Conservation (phyloP, 1,284 basidiomycete species). For the Hemileia vastatrix region DNA sequence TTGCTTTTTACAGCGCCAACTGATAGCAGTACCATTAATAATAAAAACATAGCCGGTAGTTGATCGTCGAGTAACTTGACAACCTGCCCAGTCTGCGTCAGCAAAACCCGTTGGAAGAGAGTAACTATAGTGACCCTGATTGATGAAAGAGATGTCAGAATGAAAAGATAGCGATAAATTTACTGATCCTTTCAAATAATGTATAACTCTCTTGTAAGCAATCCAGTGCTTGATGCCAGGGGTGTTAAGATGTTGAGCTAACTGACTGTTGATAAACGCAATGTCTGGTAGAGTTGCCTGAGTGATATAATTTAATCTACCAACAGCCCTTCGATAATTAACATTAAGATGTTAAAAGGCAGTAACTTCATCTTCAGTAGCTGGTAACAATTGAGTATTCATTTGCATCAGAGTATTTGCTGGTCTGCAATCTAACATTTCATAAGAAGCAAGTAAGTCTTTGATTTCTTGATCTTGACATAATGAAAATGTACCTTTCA, state of each 20-base stretch:
- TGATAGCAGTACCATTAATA: no score
- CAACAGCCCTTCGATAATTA: neutral
- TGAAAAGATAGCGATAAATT: no score
- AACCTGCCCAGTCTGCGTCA: no score
- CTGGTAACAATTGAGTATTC: neutral
- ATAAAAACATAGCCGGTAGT: no score
- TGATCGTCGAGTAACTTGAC: no score
- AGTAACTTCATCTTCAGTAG: neutral
- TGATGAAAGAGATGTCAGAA: no score
- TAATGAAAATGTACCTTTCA: no score
- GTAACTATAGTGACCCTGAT: no score
- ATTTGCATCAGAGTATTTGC: neutral
- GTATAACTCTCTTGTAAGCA: neutral
- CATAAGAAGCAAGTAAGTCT: neutral
- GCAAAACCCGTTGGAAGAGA: no score
- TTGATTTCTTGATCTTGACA: neutral
- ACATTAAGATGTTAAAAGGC: neutral
- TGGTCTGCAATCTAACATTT: neutral
- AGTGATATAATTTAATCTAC: neutral
- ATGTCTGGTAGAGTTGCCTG: neutral
- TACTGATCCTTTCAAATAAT: neutral
- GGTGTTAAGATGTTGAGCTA: neutral
- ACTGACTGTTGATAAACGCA: neutral
- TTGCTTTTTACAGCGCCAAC: no score
- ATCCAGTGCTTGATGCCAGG: slow-evolving; percentile 2